A percentile compares a stretch with the other conserved stretches of the same genome.
These are phyloP conservation scores for Rugonectria rugulosa DNA, from an alignment of 2,329 filamentous ascomycete genomes.

Conservation along the genomic window DNA sequence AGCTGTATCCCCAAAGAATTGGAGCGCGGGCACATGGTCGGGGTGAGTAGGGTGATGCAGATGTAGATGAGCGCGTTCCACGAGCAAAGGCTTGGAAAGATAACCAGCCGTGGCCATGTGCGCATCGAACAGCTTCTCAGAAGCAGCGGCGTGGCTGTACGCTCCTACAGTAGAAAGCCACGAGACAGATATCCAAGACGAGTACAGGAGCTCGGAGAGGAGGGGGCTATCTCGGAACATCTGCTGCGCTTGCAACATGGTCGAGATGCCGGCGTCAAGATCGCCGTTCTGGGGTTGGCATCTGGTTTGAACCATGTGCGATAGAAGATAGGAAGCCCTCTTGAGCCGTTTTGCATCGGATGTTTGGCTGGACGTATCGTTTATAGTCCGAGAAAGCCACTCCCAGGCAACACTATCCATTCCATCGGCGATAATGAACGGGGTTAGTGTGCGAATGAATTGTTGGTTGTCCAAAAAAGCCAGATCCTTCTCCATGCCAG, in stretches of 20 bases:
- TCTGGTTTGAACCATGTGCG: constrained; percentile 52
- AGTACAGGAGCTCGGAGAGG: constrained; percentile 47
- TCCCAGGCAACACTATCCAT: constrained; percentile 60
- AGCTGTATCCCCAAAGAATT: constrained; percentile 50
- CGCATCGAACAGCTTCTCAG: constrained; percentile 58
- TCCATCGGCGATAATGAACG: constrained; percentile 61
- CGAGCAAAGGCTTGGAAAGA: constrained; percentile 45
- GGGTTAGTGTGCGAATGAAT: constrained; percentile 52
- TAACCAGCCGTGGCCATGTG: constrained; percentile 58
- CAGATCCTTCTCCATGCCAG: constrained; percentile 55
- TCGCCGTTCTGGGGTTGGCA: constrained; percentile 49
- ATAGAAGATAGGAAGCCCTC: constrained; percentile 45
- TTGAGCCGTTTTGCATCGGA: constrained; percentile 33
- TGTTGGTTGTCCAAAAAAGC: constrained; percentile 51
- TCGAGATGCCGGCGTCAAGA: constrained; percentile 58
- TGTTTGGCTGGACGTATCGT: constrained; percentile 31
- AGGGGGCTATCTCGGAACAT: constrained; percentile 48
- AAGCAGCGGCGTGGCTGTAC: constrained; percentile 53
- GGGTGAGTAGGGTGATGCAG: constrained; percentile 63
- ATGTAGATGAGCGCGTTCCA: constrained; percentile 62
- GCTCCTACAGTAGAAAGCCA: constrained; percentile 61
- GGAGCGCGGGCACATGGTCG: constrained; percentile 54
- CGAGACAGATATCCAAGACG: constrained; percentile 57
- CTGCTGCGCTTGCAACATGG: constrained; percentile 55
- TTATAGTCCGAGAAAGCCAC: constrained; percentile 57